Evolutionary conservation across 306 rosid genomes (phyloP).

Genomic region (Corylus avellana): DNA sequence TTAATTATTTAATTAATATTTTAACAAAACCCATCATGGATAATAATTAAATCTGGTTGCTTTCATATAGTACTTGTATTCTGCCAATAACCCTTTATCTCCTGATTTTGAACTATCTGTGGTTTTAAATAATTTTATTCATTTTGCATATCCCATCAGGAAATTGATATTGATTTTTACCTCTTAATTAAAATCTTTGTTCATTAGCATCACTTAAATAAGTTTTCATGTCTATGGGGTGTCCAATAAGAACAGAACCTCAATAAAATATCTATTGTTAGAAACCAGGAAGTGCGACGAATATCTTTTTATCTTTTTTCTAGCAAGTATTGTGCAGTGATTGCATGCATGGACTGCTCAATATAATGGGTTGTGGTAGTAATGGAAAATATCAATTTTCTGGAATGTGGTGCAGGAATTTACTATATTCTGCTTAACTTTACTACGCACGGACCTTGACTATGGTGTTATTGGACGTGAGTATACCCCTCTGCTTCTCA

Average conservation of each 20-base stretch:
- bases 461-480: conserved; percentile 65
- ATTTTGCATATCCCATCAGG: neutral
- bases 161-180: neutral
- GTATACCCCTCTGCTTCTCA: conserved; percentile 27
- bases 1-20: no score
- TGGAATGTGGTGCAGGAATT: conserved; percentile 53
- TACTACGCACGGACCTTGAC: conserved; percentile 20
- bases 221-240: neutral
- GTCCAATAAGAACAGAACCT: neutral
- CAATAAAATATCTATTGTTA: neutral
- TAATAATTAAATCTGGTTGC: neutral
- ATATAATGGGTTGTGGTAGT: conserved; percentile 10
- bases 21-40: neutral
- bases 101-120: neutral
- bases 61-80: no score
- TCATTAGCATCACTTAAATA: neutral
- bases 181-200: neutral
- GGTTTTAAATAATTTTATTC: neutral
- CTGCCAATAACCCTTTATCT: neutral
- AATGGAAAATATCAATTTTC: conserved; percentile 22
- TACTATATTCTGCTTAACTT: conserved; percentile 43
- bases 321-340: neutral
- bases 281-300: neutral
- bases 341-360: neutral
- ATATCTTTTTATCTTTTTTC: neutral